phyloP scores from a whole-genome alignment of 148 eudicot species.

The Vaccinium myrtillus region DNA sequence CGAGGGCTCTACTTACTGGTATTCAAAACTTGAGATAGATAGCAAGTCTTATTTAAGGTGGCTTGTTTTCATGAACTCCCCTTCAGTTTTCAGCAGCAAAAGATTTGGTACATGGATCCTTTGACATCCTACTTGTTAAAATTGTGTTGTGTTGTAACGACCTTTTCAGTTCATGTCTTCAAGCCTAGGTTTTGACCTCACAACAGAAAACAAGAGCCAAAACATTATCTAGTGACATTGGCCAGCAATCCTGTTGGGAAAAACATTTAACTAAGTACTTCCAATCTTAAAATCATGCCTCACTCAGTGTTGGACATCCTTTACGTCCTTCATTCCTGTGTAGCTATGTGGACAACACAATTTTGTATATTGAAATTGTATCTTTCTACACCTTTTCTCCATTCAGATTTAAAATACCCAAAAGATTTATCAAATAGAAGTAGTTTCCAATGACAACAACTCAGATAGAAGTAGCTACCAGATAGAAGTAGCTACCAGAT shows the following conservation, averaged over 20 bases:
- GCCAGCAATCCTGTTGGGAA: conserved; percentile 53
- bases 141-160: background rate
- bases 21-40: conserved; percentile 38
- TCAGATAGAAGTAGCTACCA: conserved; percentile 40
- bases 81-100: conserved; percentile 19
- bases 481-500: too few relatives aligned
- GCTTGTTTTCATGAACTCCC: conserved; percentile 53
- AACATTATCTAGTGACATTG: conserved; percentile 42
- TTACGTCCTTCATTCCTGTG: too few relatives aligned
- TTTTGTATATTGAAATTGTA: background rate
- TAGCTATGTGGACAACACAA: too few relatives aligned
- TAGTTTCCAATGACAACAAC: conserved; percentile 63
- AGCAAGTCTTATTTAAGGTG: conserved; percentile 41
- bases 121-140: background rate
- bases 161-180: background rate
- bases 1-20: conserved; percentile 47
- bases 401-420: conserved; percentile 83
- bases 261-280: conserved; percentile 61
- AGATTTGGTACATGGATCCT: conserved; percentile 35
- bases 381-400: background rate
- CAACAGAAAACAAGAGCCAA: conserved; percentile 11
- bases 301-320: background rate
- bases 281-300: background rate
- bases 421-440: conserved; percentile 48
- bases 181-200: conserved; percentile 7